Percentiles rank a stretch among this genome's conserved stretches.
phyloP scores from a whole-genome alignment of 768 basidiomycete species.

The Mycena haematopus region DNA sequence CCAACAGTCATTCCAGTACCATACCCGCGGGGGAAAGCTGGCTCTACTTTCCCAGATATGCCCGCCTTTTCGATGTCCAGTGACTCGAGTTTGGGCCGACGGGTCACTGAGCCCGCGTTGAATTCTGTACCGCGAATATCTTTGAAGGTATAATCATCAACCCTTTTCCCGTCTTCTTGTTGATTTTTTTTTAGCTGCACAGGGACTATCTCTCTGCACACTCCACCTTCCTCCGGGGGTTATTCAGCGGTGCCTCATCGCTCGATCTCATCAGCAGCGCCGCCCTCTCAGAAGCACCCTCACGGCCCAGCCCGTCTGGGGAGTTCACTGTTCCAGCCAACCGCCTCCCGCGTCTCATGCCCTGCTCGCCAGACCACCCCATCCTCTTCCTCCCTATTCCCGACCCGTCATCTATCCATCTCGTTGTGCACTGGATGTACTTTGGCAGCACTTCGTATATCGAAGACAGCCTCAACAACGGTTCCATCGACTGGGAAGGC shows the following conservation, averaged over 20 bases:
- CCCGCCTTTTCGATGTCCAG: conserved; percentile 40
- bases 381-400: conserved; percentile 77
- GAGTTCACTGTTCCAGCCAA: conserved; percentile 52
- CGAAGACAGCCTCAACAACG: conserved; percentile 69
- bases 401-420: conserved; percentile 72
- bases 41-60: conserved; percentile 40
- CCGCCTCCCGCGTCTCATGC: conserved; percentile 71
- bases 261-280: conserved; percentile 59
- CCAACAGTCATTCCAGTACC: conserved; percentile 58
- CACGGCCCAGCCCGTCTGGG: conserved; percentile 35
- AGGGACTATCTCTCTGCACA: conserved; percentile 84
- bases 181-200: conserved; percentile 61
- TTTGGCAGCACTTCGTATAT: conserved; percentile 74
- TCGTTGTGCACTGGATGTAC: conserved; percentile 83
- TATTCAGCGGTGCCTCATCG: conserved; percentile 73
- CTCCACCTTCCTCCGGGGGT: conserved; percentile 71
- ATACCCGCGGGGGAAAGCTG: conserved; percentile 42
- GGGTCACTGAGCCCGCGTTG: conserved; percentile 58
- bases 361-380: conserved; percentile 70
- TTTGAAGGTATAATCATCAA: conserved; percentile 57
- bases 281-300: conserved; percentile 33
- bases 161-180: background rate
- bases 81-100: conserved; percentile 49
- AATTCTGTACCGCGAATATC: conserved; percentile 61
- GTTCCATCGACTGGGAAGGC: conserved; percentile 82